A percentile compares a stretch with the other conserved stretches of the same genome.
phyloP scores from a whole-genome alignment of 129 eudicot species.

The Ambrosia trifida region DNA sequence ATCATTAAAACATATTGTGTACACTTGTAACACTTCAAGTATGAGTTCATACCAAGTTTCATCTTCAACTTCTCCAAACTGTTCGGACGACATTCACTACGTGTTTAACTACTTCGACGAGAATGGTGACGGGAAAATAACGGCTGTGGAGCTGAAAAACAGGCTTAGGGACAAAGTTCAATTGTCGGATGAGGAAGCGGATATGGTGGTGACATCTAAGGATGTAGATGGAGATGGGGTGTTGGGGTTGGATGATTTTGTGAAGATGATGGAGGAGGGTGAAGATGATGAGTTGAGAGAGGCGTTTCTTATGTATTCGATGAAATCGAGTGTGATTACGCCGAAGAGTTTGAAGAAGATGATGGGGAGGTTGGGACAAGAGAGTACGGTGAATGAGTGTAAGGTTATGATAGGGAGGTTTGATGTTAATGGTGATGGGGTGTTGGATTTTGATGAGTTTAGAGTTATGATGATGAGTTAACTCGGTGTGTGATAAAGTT shows the following conservation, averaged over 20 bases:
- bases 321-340: slow-evolving; percentile 41
- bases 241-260: slow-evolving; percentile 45
- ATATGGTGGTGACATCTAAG: slow-evolving; percentile 32
- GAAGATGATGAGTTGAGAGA: slow-evolving; percentile 41
- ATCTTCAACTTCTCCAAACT: not conserved
- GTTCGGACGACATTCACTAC: slow-evolving; percentile 23
- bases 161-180: slow-evolving; percentile 15
- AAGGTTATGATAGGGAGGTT: slow-evolving; percentile 41
- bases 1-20: slow-evolving; percentile 9
- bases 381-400: slow-evolving; percentile 31
- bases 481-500: not conserved
- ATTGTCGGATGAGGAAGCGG: slow-evolving; percentile 47
- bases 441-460: slow-evolving; percentile 45
- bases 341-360: slow-evolving; percentile 47
- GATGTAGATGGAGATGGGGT: slow-evolving; percentile 50
- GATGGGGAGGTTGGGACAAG: slow-evolving; percentile 42
- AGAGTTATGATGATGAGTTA: slow-evolving; percentile 35
- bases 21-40: not conserved
- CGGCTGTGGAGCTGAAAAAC: slow-evolving; percentile 37
- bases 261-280: slow-evolving; percentile 44
- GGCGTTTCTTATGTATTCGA: slow-evolving; percentile 52
- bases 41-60: slow-evolving; percentile 26
- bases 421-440: slow-evolving; percentile 56
- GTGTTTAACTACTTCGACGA: slow-evolving; percentile 55
- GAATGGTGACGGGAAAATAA: slow-evolving; percentile 50